phyloP scores from a whole-genome alignment of 441 rosid genomes.

The Cnidoscolus chayamansa region DNA sequence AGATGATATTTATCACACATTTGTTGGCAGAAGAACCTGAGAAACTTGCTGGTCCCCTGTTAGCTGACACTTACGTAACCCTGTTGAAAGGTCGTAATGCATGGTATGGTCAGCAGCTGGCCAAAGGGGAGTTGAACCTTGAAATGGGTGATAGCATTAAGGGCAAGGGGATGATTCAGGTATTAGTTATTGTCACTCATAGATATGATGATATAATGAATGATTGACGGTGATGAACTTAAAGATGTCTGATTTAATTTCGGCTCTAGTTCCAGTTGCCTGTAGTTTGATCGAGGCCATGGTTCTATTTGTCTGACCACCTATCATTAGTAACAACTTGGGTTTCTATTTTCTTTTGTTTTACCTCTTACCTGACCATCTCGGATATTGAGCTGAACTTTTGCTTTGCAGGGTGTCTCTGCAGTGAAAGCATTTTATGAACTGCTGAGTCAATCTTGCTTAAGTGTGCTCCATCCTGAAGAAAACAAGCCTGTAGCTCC shows the following conservation, averaged over 20 bases:
- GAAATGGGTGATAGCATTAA: slow-evolving; percentile 55
- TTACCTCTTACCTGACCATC: background rate
- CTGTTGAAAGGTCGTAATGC: slow-evolving; percentile 53
- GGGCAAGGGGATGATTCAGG: slow-evolving; percentile 61
- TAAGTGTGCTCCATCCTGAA: slow-evolving; percentile 58
- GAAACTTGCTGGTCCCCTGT: slow-evolving; percentile 52
- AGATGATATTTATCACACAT: slow-evolving; percentile 56
- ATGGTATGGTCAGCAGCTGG: slow-evolving; percentile 53
- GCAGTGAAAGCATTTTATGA: slow-evolving; percentile 70
- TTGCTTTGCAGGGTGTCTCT: slow-evolving; percentile 60
- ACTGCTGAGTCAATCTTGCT: slow-evolving; percentile 54
- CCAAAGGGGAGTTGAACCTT: slow-evolving; percentile 43
- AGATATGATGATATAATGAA: slow-evolving; percentile 28
- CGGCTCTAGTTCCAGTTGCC: background rate
- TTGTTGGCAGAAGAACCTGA: slow-evolving; percentile 51
- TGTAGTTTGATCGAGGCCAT: slow-evolving; percentile 19
- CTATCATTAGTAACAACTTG: background rate
- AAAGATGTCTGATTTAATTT: slow-evolving; percentile 27
- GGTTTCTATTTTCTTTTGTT: background rate
- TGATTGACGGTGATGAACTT: slow-evolving; percentile 26
- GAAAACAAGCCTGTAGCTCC: slow-evolving; percentile 72
- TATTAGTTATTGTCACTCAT: slow-evolving; percentile 20
- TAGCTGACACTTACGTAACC: slow-evolving; percentile 52
- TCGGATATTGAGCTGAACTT: background rate
- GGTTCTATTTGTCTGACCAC: slow-evolving; percentile 1